Conservation (phyloP, 2,329 filamentous ascomycete species). For the Colletotrichum kahawae region DNA sequence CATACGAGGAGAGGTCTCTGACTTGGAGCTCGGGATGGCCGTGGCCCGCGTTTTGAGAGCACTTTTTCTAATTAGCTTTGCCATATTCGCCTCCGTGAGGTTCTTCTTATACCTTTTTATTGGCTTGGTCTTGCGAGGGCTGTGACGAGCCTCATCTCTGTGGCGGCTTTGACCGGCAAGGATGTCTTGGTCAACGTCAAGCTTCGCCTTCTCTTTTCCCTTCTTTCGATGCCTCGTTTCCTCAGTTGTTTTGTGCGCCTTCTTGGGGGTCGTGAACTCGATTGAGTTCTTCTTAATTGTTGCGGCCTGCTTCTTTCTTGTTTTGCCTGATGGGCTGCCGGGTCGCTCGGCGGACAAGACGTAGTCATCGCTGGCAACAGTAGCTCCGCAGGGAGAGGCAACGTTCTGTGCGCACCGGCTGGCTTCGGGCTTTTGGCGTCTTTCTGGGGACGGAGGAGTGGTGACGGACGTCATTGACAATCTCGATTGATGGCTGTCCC, state of each 20-base stretch:
- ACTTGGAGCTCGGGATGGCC: neutral
- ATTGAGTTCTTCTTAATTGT: neutral
- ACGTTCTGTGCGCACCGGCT: neutral
- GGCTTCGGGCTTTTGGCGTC: neutral
- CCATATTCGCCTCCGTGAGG: neutral
- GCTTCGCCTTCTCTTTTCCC: neutral
- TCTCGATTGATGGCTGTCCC: neutral
- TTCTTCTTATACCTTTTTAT: neutral
- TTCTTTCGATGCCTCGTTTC: neutral
- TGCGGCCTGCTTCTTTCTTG: no score
- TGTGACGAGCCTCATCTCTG: neutral
- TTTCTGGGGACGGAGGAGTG: neutral
- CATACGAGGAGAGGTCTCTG: neutral
- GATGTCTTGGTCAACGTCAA: neutral
- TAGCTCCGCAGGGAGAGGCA: slow-evolving; percentile 27
- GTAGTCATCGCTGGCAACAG: slow-evolving; percentile 42
- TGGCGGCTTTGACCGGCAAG: neutral
- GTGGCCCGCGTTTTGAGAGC: neutral
- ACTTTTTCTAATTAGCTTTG: neutral
- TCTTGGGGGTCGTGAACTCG: neutral
- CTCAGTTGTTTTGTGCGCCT: neutral
- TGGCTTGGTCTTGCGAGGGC: neutral
- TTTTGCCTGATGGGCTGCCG: neutral
- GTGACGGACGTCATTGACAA: neutral
- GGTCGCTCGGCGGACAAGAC: slow-evolving; percentile 14